phyloP scores from a whole-genome alignment of 1,284 basidiomycete genomes.

The Schizopora paradoxa region DNA sequence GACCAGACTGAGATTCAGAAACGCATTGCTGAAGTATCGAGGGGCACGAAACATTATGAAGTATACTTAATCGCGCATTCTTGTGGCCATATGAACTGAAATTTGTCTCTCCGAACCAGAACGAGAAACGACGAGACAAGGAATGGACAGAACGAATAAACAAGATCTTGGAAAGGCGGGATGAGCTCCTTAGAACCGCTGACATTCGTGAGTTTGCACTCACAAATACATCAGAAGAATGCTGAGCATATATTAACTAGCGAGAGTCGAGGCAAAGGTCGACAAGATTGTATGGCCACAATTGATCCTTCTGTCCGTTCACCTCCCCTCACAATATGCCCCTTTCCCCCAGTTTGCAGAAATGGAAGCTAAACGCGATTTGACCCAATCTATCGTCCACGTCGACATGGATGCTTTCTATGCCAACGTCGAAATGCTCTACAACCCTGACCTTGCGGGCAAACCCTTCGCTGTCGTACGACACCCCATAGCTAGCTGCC shows the following conservation, averaged over 20 bases:
- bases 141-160: conserved; percentile 69
- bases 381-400: conserved; percentile 81
- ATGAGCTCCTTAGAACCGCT: conserved; percentile 50
- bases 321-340: conserved; percentile 1
- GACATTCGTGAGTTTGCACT: conserved; percentile 50
- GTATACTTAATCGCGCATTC: conserved; percentile 32
- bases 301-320: not conserved
- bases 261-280: conserved; percentile 44
- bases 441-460: conserved; percentile 75
- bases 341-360: conserved; percentile 52
- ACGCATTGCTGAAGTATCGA: conserved; percentile 75
- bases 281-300: conserved; percentile 43
- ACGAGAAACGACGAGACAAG: conserved; percentile 79
- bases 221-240: not conserved
- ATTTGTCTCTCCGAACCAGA: conserved; percentile 37
- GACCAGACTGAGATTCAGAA: conserved; percentile 78
- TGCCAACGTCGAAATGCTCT: conserved; percentile 72
- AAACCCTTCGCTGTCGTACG: conserved; percentile 79
- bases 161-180: conserved; percentile 56
- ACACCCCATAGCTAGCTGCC: not conserved
- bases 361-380: conserved; percentile 73
- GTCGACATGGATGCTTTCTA: conserved; percentile 83
- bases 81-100: not conserved
- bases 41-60: conserved; percentile 82
- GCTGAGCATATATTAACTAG: conserved; percentile 27